A percentile compares a stretch with the other conserved stretches of the same genome.
phyloP scores from a whole-genome alignment of 441 rosid species.

The Populus hybrid region DNA sequence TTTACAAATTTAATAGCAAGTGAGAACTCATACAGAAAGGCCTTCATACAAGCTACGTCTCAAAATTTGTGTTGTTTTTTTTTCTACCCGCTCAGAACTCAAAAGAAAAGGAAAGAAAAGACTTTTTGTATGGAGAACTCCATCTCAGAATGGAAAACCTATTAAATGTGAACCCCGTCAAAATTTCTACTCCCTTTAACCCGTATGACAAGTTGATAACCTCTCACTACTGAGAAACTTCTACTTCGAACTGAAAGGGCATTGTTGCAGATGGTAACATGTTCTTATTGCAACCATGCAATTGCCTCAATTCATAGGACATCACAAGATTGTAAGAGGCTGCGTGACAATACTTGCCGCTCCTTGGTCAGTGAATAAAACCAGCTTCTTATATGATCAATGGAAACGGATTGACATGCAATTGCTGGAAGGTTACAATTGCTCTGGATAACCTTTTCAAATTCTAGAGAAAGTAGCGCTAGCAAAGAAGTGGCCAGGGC shows the following conservation, averaged over 20 bases:
- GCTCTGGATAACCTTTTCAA: slow-evolving; percentile 28
- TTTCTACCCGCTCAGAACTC: neutral
- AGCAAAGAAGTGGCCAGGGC: slow-evolving; percentile 50
- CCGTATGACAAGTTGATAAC: neutral
- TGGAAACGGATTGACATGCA: slow-evolving; percentile 29
- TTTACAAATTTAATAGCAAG: neutral
- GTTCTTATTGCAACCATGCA: neutral
- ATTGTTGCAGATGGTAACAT: neutral
- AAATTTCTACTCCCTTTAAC: neutral
- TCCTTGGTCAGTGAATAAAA: slow-evolving; percentile 49
- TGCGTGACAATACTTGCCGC: slow-evolving; percentile 30
- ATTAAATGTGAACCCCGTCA: neutral
- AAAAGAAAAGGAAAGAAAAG: no score
- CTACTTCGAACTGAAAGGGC: neutral
- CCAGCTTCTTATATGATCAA: slow-evolving; percentile 46
- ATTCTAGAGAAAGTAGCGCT: slow-evolving; percentile 38
- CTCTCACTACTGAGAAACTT: neutral
- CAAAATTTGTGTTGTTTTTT: neutral
- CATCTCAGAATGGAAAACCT: neutral
- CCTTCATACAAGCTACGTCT: neutral
- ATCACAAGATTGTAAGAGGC: slow-evolving; percentile 26
- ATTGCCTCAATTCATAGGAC: neutral
- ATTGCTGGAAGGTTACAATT: slow-evolving; percentile 25
- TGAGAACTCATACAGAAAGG: neutral
- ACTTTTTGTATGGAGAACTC: neutral